Percentiles rank a stretch among this genome's conserved stretches.
Evolutionary conservation across 148 eudicot genomes (phyloP).

Genomic region (Limonium bicolor): DNA sequence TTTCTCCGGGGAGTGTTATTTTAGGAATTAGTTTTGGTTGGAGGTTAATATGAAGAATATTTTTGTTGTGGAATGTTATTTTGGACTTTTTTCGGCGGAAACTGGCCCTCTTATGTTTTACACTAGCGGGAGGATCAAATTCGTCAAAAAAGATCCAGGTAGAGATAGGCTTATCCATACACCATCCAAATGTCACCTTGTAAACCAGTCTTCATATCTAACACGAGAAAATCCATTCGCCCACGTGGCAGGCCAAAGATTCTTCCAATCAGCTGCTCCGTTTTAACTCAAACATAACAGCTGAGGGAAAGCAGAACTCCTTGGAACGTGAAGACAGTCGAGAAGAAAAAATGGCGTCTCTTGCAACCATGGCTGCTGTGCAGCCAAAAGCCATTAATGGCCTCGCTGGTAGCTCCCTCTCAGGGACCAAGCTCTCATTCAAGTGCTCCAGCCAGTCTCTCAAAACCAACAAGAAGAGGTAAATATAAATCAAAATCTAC

Average conservation of each 20-base stretch:
- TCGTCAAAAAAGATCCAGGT: too few species aligned
- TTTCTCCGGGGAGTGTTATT: too few species aligned
- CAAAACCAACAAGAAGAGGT: slow-evolving; percentile 41
- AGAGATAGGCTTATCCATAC: slow-evolving; percentile 34
- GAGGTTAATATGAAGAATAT: too few species aligned
- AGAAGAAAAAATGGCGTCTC: slow-evolving; percentile 43
- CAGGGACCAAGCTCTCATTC: slow-evolving; percentile 56
- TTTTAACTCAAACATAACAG: background rate
- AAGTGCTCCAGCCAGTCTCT: slow-evolving; percentile 30
- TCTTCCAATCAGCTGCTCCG: slow-evolving; percentile 9
- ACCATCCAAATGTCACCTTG: slow-evolving; percentile 13
- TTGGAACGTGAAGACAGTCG: background rate
- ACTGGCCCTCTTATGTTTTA: too few species aligned
- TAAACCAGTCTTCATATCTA: slow-evolving; percentile 9
- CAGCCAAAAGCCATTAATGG: slow-evolving; percentile 65
- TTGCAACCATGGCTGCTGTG: slow-evolving; percentile 62
- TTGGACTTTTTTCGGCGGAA: too few species aligned
- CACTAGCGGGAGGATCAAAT: too few species aligned
- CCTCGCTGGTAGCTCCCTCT: slow-evolving; percentile 74
- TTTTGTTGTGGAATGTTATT: too few species aligned
- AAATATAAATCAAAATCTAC: background rate
- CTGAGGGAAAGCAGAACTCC: background rate
- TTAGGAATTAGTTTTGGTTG: too few species aligned
- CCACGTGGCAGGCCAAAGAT: slow-evolving; percentile 31
- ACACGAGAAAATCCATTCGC: slow-evolving; percentile 3